Conservation (phyloP, 2,329 filamentous ascomycete genomes). For the Fusarium sp. region DNA sequence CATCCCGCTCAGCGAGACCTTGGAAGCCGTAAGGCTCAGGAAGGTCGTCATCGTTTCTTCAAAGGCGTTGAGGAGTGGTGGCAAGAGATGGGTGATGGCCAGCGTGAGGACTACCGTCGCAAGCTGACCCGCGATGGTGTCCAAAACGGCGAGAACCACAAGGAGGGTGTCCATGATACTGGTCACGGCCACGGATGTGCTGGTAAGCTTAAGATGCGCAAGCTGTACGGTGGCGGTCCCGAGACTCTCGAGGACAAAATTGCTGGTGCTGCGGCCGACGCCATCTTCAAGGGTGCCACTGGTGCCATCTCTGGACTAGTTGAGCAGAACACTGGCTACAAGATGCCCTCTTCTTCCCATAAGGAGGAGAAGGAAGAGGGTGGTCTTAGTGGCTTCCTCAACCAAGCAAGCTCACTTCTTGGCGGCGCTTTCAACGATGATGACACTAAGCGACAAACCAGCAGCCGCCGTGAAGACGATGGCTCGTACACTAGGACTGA, state of each 20-base stretch:
- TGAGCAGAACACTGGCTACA: constrained; percentile 58
- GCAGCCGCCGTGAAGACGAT: constrained; percentile 65
- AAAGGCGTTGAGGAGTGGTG: constrained; percentile 86
- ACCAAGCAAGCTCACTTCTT: constrained; percentile 74
- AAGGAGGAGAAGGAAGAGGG: constrained; percentile 67
- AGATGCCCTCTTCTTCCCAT: constrained; percentile 50
- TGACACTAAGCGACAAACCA: constrained; percentile 65
- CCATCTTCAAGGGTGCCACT: constrained; percentile 68
- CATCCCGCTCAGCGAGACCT: constrained; percentile 82
- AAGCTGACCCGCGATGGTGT: constrained; percentile 86
- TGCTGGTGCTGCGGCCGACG: constrained; percentile 65
- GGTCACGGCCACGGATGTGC: constrained; percentile 87
- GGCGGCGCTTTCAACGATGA: constrained; percentile 68
- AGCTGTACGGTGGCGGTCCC: constrained; percentile 62
- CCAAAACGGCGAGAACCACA: constrained; percentile 82
- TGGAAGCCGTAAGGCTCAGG: constrained; percentile 75
- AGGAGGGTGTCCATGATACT: constrained; percentile 82
- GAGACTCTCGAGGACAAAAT: constrained; percentile 67
- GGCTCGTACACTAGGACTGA: constrained; percentile 71
- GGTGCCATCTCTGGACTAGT: constrained; percentile 62
- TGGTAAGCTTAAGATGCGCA: constrained; percentile 82
- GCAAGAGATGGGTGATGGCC: constrained; percentile 70
- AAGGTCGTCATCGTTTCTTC: constrained; percentile 83
- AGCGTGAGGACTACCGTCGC: constrained; percentile 74
- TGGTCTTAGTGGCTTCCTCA: constrained; percentile 76